Percentiles rank a stretch among this genome's conserved stretches.
Conservation (phyloP, 73 alveolate genomes). For the Symbiodinium natans region DNA sequence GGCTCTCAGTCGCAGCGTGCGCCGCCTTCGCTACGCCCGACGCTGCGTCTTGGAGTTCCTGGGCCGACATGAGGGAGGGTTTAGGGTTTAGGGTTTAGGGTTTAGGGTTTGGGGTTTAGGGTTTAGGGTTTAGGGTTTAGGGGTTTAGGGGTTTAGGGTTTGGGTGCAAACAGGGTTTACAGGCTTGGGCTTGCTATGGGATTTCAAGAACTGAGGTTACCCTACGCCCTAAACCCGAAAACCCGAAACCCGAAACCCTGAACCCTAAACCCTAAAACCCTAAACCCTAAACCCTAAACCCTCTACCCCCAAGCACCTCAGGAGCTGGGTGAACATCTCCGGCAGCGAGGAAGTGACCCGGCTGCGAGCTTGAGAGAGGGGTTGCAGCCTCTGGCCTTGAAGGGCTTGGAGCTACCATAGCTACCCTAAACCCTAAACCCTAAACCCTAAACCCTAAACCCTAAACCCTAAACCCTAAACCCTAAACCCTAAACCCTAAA, state of each 20-base stretch:
- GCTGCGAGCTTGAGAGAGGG: too few relatives aligned
- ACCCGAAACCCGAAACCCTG: too few relatives aligned
- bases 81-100: too few relatives aligned
- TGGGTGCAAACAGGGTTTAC: too few relatives aligned
- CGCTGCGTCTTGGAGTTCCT: background rate
- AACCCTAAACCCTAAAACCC: too few relatives aligned
- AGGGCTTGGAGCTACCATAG: background rate
- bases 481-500: background rate
- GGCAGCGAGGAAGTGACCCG: background rate
- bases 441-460: background rate
- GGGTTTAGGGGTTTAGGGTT: too few relatives aligned
- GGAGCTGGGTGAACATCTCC: background rate
- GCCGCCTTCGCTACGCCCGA: background rate
- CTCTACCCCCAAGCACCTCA: background rate
- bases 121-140: too few relatives aligned
- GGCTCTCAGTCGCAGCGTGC: background rate
- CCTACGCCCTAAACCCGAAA: too few relatives aligned
- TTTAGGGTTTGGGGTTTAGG: too few relatives aligned
- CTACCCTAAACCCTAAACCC: background rate
- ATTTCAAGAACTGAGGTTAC: too few relatives aligned
- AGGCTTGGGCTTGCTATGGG: too few relatives aligned
- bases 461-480: background rate
- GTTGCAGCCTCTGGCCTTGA: too few relatives aligned
- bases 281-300: background rate
- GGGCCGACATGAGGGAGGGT: background rate